A percentile compares a stretch with the other conserved stretches of the same genome.
Conservation (phyloP, 768 basidiomycete genomes). For the Daedaleopsis nitida region DNA sequence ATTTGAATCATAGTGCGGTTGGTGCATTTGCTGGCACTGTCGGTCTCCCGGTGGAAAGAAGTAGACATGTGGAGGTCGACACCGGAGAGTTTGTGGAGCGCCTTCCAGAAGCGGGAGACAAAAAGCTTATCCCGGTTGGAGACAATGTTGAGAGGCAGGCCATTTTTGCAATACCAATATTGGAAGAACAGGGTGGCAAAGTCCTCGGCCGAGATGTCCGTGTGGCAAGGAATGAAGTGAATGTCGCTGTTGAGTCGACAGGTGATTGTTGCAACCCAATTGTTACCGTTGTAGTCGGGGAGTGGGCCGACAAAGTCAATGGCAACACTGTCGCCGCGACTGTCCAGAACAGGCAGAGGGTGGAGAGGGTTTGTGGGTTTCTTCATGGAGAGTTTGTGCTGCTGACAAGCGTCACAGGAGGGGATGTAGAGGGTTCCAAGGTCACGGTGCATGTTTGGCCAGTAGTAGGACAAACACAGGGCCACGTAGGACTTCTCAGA, state of each 20-base stretch:
- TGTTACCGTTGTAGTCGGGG: slow-evolving; percentile 26
- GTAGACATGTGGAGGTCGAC: slow-evolving; percentile 35
- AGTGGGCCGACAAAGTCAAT: slow-evolving; percentile 37
- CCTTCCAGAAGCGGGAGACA: slow-evolving; percentile 37
- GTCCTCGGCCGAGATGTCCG: slow-evolving; percentile 18
- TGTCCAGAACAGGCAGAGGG: slow-evolving; percentile 25
- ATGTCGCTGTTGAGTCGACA: slow-evolving; percentile 23
- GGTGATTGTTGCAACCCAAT: slow-evolving; percentile 30
- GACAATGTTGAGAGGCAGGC: slow-evolving; percentile 22
- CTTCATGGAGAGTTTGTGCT: not conserved
- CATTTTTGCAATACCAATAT: slow-evolving; percentile 32
- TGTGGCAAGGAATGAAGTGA: slow-evolving; percentile 8
- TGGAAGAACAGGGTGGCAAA: slow-evolving; percentile 29
- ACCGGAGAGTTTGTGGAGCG: slow-evolving; percentile 28
- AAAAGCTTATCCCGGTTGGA: slow-evolving; percentile 29
- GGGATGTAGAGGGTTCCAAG: slow-evolving; percentile 35
- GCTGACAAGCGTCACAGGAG: not conserved
- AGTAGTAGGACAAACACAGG: slow-evolving; percentile 17
- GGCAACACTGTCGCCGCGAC: slow-evolving; percentile 23
- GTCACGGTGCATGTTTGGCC: slow-evolving; percentile 34
- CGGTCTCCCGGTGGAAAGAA: slow-evolving; percentile 40
- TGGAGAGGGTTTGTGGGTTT: slow-evolving; percentile 27
- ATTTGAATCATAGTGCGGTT: slow-evolving; percentile 31
- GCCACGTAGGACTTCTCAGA: slow-evolving; percentile 23
- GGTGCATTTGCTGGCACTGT: slow-evolving; percentile 35